Evolutionary conservation across 1,284 basidiomycete species (phyloP).

Genomic region (Wallemia ichthyophaga): DNA sequence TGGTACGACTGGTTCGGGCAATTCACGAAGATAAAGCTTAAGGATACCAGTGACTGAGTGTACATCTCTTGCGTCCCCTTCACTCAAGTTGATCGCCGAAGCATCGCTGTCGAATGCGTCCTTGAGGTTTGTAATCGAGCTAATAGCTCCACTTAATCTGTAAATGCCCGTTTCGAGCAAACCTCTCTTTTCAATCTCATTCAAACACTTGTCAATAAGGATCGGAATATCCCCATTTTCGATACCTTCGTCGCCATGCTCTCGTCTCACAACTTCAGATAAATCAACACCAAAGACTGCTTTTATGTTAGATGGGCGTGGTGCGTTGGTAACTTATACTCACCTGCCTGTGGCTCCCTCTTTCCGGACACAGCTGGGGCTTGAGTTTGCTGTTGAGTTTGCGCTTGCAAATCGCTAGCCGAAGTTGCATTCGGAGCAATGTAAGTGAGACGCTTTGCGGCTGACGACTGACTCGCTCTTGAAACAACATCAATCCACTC

Average conservation of each 20-base stretch:
- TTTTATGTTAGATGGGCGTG: conserved; percentile 19
- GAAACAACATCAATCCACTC: conserved; percentile 43
- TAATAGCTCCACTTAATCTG: conserved; percentile 33
- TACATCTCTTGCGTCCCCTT: conserved; percentile 25
- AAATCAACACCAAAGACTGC: conserved; percentile 51
- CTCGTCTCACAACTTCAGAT: conserved; percentile 31
- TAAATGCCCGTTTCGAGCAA: conserved; percentile 46
- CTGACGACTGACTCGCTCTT: conserved; percentile 33
- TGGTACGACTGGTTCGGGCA: conserved; percentile 47
- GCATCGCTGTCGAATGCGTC: conserved; percentile 39
- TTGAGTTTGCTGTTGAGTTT: conserved; percentile 2
- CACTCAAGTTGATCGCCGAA: conserved; percentile 6
- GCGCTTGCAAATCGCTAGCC: conserved; percentile 16
- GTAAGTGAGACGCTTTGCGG: conserved; percentile 46
- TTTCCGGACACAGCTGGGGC: conserved; percentile 5
- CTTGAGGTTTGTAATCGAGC: conserved; percentile 32
- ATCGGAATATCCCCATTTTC: conserved; percentile 28
- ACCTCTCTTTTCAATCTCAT: conserved; percentile 38
- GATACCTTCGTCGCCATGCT: conserved; percentile 23
- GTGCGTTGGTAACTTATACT: background rate
- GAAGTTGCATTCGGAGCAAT: conserved; percentile 28
- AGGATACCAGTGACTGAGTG: conserved; percentile 48
- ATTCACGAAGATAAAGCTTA: conserved; percentile 47
- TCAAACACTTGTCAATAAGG: conserved; percentile 31
- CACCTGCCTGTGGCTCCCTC: conserved; percentile 1